Evolutionary conservation across 768 basidiomycete species (phyloP).

Genomic region (Cyclocybe aegerita): DNA sequence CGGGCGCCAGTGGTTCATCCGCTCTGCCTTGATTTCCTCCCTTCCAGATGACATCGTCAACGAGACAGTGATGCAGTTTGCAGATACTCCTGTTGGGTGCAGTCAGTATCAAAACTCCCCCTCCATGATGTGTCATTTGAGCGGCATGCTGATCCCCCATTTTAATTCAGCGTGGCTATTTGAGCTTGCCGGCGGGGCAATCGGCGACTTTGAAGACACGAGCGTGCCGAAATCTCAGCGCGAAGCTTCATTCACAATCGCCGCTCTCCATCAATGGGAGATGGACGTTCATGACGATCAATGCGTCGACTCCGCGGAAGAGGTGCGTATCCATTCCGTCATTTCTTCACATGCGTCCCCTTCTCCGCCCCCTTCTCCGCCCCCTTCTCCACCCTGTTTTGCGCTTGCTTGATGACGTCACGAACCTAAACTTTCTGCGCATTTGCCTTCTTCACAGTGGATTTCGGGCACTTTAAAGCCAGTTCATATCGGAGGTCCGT

Average conservation of each 20-base stretch:
- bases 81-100: constrained; percentile 85
- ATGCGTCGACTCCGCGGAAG: constrained; percentile 83
- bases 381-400: neutral
- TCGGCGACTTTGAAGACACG: constrained; percentile 68
- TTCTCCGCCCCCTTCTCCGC: too few relatives aligned
- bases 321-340: constrained; percentile 40
- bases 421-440: constrained; percentile 1
- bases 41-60: constrained; percentile 87
- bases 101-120: constrained; percentile 51
- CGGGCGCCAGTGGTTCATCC: constrained; percentile 89
- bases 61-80: constrained; percentile 78
- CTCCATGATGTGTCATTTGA: neutral
- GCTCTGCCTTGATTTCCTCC: constrained; percentile 78
- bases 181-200: constrained; percentile 83
- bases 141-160: neutral
- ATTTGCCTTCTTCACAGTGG: constrained; percentile 52
- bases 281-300: constrained; percentile 76
- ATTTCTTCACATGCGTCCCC: neutral
- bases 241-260: constrained; percentile 80
- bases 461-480: constrained; percentile 71
- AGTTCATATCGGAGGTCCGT: constrained; percentile 75
- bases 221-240: constrained; percentile 80
- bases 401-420: too few relatives aligned
- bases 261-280: constrained; percentile 92
- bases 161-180: constrained; percentile 80